Evolutionary conservation across 2,329 filamentous ascomycete species (phyloP), one percentile per base, ranked within the genome.

Genomic region (Fusarium beomiforme): DNA sequence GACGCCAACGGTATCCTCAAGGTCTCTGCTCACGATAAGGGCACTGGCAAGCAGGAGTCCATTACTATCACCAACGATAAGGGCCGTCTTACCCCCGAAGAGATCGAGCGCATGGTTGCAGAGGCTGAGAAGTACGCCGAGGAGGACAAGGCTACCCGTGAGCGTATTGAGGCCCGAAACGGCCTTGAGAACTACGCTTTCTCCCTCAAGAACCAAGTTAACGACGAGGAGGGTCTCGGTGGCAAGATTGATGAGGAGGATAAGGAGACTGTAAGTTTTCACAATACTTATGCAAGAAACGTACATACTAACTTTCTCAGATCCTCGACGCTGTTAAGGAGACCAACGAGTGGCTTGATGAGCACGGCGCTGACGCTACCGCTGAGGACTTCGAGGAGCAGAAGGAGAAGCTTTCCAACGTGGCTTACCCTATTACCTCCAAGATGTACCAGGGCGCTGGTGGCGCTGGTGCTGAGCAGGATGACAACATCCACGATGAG

Each of bases 41-140:
- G 95, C 81, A 98, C 95, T 78, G 96, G 96, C 84, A 98, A 98
- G 90, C 90, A 89, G 71, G 94, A 99, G 88, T 94, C 92, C 72
- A 98, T 99, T 83, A 98, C 96, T 78, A 99, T 99, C 82, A 98
- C 93, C 86, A 98, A 99, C 87, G 96, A 99, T 87, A 98, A 98
- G 91, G 96, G 96, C 76, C 95, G 96, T 83, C 92, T 99, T 56
- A 94, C 92, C 78, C 92, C 92, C 79, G 96, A 99, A 77, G 96
- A 99, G 84, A 99, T 99, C 78, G 95, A 98, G 84, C 96, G 96
- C 84, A 99, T 99, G 96, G 94, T 99, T 73, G 91, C 92, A 76
- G 96, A 99, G 86, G 96, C 96, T 69, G 96, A 98, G 90, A 93
- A 98, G 87, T 98, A 95, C 82, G 96, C 96, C 80, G 96, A 99